Evolutionary conservation across 2,329 filamentous ascomycete species (phyloP).

Genomic region (Cercospora janseana): DNA sequence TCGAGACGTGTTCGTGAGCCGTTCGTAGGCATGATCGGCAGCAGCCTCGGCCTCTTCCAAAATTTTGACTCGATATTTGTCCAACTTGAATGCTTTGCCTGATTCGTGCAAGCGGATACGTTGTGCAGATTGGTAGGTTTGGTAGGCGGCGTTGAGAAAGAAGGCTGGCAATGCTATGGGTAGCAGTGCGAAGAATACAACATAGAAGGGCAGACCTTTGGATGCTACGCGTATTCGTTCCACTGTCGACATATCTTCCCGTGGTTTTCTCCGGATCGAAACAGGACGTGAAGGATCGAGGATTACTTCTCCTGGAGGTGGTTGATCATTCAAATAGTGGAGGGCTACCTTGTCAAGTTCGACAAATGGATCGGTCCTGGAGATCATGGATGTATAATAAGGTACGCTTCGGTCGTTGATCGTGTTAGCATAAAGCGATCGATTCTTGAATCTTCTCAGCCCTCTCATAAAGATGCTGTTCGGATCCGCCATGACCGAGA

Average conservation of each 20-base stretch:
- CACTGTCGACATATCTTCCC: constrained; percentile 23
- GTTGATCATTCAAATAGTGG: constrained; percentile 68
- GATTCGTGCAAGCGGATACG: constrained; percentile 73
- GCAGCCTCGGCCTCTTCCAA: constrained; percentile 71
- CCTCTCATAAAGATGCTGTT: constrained; percentile 82
- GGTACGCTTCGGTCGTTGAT: constrained; percentile 79
- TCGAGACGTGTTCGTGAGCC: constrained; percentile 62
- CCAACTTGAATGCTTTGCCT: constrained; percentile 61
- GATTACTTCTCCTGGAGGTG: constrained; percentile 68
- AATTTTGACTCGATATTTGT: constrained; percentile 72
- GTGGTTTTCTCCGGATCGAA: constrained; percentile 39
- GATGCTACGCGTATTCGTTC: constrained; percentile 37
- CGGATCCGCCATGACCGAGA: constrained; percentile 78
- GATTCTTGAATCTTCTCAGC: constrained; percentile 71
- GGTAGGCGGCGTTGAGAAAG: constrained; percentile 71
- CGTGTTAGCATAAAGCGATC: constrained; percentile 80
- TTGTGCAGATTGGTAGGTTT: constrained; percentile 70
- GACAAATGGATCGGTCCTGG: constrained; percentile 72
- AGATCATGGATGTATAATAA: constrained; percentile 79
- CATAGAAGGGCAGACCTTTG: constrained; percentile 60
- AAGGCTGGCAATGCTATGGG: constrained; percentile 71
- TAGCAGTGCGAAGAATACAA: constrained; percentile 67
- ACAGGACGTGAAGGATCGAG: constrained; percentile 67
- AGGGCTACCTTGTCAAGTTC: constrained; percentile 66
- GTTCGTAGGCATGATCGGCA: constrained; percentile 75